Evolutionary conservation across 1,284 basidiomycete genomes (phyloP).

Genomic region (Neonothopanus nambi): DNA sequence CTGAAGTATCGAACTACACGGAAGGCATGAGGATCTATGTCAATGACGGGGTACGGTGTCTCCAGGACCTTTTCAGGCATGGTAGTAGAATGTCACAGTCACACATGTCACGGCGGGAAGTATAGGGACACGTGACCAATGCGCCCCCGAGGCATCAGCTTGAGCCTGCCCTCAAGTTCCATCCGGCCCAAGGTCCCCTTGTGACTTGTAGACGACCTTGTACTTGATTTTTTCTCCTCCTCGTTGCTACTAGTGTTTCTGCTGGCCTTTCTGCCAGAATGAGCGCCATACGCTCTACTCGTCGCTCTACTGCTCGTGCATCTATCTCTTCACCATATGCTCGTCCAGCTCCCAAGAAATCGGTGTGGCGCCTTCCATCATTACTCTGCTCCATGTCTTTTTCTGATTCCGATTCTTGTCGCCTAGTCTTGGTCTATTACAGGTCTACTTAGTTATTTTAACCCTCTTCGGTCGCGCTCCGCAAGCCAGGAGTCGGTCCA

Average conservation of each 20-base stretch:
- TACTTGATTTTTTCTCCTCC: too few species aligned
- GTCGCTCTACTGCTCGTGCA: slow-evolving; percentile 37
- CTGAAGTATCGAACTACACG: slow-evolving; percentile 92
- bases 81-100: slow-evolving; percentile 16
- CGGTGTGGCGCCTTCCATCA: slow-evolving; percentile 32
- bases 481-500: slow-evolving; percentile 1
- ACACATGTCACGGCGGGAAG: not conserved
- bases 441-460: slow-evolving; percentile 45
- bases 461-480: slow-evolving; percentile 39
- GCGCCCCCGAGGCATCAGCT: too few species aligned
- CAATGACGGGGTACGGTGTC: slow-evolving; percentile 83
- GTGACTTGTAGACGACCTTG: slow-evolving; percentile 4
- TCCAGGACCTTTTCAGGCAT: slow-evolving; percentile 75
- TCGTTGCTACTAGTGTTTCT: too few species aligned
- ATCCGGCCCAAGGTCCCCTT: not conserved
- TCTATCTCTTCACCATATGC: slow-evolving; percentile 36
- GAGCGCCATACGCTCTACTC: slow-evolving; percentile 51
- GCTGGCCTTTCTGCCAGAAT: slow-evolving; percentile 28
- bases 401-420: slow-evolving; percentile 14
- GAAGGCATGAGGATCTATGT: slow-evolving; percentile 88
- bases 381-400: not conserved
- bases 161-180: not conserved
- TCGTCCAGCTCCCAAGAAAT: slow-evolving; percentile 40
- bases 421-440: slow-evolving; percentile 53
- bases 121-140: slow-evolving; percentile 1